phyloP scores from a whole-genome alignment of 169 alveolate genomes.

The Plasmodium gallinaceum region DNA sequence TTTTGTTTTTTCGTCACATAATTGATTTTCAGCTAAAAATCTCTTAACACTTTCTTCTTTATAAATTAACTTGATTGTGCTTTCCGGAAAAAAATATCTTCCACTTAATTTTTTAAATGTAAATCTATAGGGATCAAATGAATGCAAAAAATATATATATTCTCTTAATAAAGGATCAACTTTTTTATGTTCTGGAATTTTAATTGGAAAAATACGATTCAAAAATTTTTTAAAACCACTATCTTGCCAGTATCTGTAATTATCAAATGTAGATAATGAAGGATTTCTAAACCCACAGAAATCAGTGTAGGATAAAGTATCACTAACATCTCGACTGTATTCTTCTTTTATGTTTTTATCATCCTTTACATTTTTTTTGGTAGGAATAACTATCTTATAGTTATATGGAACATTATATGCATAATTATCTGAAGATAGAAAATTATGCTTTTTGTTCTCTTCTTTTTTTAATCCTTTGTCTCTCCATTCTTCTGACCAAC shows the following conservation, averaged over 20 bases:
- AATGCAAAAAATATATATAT: conserved; percentile 86
- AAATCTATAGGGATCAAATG: conserved; percentile 90
- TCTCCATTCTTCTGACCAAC: conserved; percentile 50
- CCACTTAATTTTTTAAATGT: conserved; percentile 83
- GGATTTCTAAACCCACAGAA: conserved; percentile 87
- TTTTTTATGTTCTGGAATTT: conserved; percentile 83
- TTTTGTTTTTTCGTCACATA: conserved; percentile 73
- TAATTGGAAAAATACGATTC: conserved; percentile 89
- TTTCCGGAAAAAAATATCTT: conserved; percentile 81
- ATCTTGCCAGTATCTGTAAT: conserved; percentile 89
- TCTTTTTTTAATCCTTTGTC: neutral
- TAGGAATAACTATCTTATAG: conserved; percentile 55
- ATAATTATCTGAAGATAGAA: conserved; percentile 38
- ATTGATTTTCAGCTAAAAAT: conserved; percentile 49
- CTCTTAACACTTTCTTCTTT: conserved; percentile 73
- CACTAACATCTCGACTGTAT: conserved; percentile 82
- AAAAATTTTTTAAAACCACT: conserved; percentile 87
- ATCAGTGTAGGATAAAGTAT: conserved; percentile 79
- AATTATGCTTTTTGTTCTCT: conserved; percentile 5
- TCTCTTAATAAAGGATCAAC: conserved; percentile 89
- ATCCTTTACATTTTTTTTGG: conserved; percentile 2
- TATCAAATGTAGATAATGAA: conserved; percentile 87
- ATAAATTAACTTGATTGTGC: conserved; percentile 20
- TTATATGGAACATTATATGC: conserved; percentile 76
- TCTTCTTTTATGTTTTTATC: conserved; percentile 61